These are phyloP conservation scores for Aspergillus floridensis DNA, from an alignment of 2,329 filamentous ascomycete genomes.

Conservation along the genomic window DNA sequence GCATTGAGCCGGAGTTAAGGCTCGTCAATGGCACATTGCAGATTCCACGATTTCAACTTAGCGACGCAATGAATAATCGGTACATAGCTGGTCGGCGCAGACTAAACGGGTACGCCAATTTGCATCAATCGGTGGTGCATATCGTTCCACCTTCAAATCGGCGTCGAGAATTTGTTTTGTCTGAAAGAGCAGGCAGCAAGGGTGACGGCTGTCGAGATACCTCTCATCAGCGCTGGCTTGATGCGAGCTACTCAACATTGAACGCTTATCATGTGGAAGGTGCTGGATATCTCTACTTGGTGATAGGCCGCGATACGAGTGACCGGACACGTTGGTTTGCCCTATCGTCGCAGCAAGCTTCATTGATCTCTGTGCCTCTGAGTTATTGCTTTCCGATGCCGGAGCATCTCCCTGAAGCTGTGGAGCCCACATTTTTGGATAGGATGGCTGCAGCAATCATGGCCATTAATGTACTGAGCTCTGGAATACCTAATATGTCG, in stretches of 20 bases:
- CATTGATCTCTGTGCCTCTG: neutral
- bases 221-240: neutral
- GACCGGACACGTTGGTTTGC: constrained; percentile 4
- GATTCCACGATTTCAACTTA: neutral
- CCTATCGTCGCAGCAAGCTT: neutral
- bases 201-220: too few relatives aligned
- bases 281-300: neutral
- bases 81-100: neutral
- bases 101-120: neutral
- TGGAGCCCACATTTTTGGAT: neutral
- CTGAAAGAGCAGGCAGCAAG: neutral
- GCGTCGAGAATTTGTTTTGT: neutral
- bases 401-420: neutral
- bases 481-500: neutral
- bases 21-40: neutral
- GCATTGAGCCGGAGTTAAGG: neutral
- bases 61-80: neutral
- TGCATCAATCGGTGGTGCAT: neutral
- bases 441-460: neutral
- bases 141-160: neutral
- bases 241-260: neutral
- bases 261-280: neutral
- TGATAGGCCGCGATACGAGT: neutral
- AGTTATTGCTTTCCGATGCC: neutral
- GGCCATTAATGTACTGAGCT: neutral